Evolutionary conservation across 164 flowering plant species (phyloP), one percentile per base, ranked within the genome.

Genomic region (Liriodendron chinense): DNA sequence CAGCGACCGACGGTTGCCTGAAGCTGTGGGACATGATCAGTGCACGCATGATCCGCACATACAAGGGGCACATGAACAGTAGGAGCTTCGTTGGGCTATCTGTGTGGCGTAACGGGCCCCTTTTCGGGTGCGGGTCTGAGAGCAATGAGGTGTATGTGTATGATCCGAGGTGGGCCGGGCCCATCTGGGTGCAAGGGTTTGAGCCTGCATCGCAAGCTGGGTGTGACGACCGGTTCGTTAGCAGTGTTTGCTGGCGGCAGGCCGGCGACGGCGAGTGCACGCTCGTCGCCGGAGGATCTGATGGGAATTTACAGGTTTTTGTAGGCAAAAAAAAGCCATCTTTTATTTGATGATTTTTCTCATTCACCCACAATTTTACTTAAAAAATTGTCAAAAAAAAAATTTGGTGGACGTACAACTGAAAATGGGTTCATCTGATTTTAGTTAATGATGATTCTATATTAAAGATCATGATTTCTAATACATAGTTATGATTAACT

Each of bases 91-190:
- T 91, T 0, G 96, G 96, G 76, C 68, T 91, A 48, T 88, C 96
- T 2, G 90, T 85, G 28, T 87, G 89, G 93, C 80, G 86, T 26
- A 64, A 65, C 5, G 92, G 91, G 0, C 92, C 93, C 7, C 69
- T 91, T 7, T 9, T 90, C 9, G 87, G 87, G 7, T 90, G 93
- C 68, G 96, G 96, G 23, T 91, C 96, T 21, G 96, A 91, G 69
- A 82, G 76, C 69, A 86, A 88, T 26, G 81, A 83, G 65, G 90
- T 89, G 69, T 86, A 83, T 59, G 91, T 91, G 13, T 91, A 91
- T 21, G 94, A 91, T 56, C 78, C 59, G 80, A 78, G 96, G 67
- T 91, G 96, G 96, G 82, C 87, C 1, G 84, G 85, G 26, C 93
- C 96, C 20, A 78, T 90, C 10, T 91, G 96, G 96, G 85, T 79